phyloP scores from a whole-genome alignment of 2,329 filamentous ascomycete genomes.

The Pseudogymnoascus sp. region DNA sequence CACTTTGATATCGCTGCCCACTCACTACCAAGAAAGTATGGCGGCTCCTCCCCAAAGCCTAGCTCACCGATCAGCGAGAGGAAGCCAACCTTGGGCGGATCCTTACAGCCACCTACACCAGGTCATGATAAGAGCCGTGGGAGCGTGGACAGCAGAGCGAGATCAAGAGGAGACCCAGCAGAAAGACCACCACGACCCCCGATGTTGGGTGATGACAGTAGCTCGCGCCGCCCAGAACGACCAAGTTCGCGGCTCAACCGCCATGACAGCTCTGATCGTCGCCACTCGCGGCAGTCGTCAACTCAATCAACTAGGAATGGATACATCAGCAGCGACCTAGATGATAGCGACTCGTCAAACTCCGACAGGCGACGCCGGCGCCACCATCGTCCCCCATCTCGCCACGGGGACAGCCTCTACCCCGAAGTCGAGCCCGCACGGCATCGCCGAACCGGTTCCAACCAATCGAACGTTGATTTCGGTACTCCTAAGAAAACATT shows the following conservation, averaged over 20 bases:
- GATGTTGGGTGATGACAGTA: slow-evolving; percentile 21
- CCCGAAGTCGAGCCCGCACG: slow-evolving; percentile 15
- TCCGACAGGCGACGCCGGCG: slow-evolving; percentile 19
- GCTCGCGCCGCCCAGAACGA: slow-evolving; percentile 17
- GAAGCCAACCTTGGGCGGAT: neutral
- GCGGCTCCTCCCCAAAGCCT: neutral
- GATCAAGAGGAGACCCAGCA: slow-evolving; percentile 17
- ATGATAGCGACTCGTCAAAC: slow-evolving; percentile 24
- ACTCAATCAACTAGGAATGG: slow-evolving; percentile 14
- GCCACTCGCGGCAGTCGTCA: slow-evolving; percentile 20
- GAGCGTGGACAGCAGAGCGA: slow-evolving; percentile 14
- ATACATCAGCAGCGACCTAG: slow-evolving; percentile 19
- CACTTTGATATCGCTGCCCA: neutral
- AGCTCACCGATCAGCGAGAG: neutral
- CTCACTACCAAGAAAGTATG: neutral
- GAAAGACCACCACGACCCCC: slow-evolving; percentile 22
- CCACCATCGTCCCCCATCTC: slow-evolving; percentile 10
- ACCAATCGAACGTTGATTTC: neutral
- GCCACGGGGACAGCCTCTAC: slow-evolving; percentile 11
- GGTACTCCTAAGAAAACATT: slow-evolving; percentile 1
- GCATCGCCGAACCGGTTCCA: slow-evolving; percentile 14
- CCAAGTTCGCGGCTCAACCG: slow-evolving; percentile 15
- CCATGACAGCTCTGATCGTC: slow-evolving; percentile 13
- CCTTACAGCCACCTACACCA: slow-evolving; percentile 15
- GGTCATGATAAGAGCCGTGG: slow-evolving; percentile 18